Conservation (phyloP, 192 early-diverging fungal species). For the Coemansia sp. region DNA sequence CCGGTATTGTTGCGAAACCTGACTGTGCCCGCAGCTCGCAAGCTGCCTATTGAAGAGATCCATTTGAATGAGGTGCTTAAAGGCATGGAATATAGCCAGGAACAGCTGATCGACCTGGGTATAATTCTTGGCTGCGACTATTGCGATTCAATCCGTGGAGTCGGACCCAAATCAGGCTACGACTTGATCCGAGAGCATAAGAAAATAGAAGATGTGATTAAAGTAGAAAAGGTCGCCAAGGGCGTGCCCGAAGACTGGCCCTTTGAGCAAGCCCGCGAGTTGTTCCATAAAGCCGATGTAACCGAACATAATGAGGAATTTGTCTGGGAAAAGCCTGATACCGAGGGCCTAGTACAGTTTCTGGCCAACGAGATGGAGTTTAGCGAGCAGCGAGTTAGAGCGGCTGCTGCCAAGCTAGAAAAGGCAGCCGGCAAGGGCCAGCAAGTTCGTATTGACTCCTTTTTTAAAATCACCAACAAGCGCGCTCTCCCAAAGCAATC, state of each 20-base stretch:
- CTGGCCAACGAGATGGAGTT: conserved; percentile 96
- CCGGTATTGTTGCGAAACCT: conserved; percentile 89
- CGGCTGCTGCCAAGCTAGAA: conserved; percentile 72
- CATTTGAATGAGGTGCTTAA: conserved; percentile 75
- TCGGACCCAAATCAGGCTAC: conserved; percentile 86
- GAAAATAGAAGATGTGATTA: conserved; percentile 75
- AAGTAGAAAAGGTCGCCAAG: conserved; percentile 74
- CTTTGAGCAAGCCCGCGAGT: conserved; percentile 80
- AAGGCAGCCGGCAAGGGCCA: conserved; percentile 75
- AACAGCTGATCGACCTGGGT: conserved; percentile 94
- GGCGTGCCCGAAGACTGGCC: conserved; percentile 86
- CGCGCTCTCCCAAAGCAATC: background rate
- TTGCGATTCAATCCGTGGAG: conserved; percentile 89
- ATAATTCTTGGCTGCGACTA: conserved; percentile 98
- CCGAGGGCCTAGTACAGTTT: conserved; percentile 81
- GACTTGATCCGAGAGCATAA: conserved; percentile 80
- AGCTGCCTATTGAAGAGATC: conserved; percentile 89
- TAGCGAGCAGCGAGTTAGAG: conserved; percentile 87
- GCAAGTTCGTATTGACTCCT: conserved; percentile 90
- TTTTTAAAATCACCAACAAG: conserved; percentile 65
- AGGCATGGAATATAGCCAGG: conserved; percentile 72
- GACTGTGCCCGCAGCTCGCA: conserved; percentile 86
- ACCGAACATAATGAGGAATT: conserved; percentile 60
- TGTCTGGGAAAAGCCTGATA: conserved; percentile 72
- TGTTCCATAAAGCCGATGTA: conserved; percentile 84